Evolutionary conservation across 352 stramenopile genomes (phyloP), one percentile per base, ranked within the genome.

Genomic region (Globisporangium spinosum): DNA sequence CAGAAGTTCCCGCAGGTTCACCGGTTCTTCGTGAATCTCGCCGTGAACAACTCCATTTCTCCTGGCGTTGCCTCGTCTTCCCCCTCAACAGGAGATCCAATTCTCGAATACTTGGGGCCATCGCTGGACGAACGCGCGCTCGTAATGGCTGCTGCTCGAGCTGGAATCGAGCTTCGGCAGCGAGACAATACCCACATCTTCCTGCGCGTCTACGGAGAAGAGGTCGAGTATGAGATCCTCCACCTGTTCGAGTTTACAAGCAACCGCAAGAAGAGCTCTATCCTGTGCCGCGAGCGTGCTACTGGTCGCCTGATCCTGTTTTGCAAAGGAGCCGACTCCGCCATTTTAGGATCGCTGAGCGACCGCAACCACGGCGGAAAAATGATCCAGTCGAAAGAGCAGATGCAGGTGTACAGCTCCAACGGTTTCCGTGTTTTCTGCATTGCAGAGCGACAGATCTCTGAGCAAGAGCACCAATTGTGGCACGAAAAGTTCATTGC

Each of bases 271-370:
- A 88, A 88, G 64, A 93, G 82, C 62, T 91, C 82, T 2, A 78
- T 89, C 1, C 22, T 89, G 3, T 83, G 74, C 53, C 76, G 78
- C 10, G 70, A 83, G 13, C 45, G n/a, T 29, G 13, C 69, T 0
- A 70, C 70, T 2, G 73, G 73, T 7, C 71, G 65, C 17, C 70
- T 85, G 13, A 64, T 87, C 15, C 40, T 93, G 38, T 79, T 89
- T 51, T 81, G 70, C 53, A 95, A 98, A 79, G 93, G 93, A n/a
- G 93, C 93, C 0, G 93, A 98, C 68, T 93, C 85, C 1, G 82
- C 95, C 22, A 84, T 98, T 4, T 70, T 97, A 12, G 69, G 77
- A 3, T 63, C 84, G 22, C 64, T 88, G 22, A 78, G 70, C 34
- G 62, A 71, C 2, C 63, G 51, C 0, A 83, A 83, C 65, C 70